Evolutionary conservation across 495 filamentous ascomycete species (phyloP), one percentile per base, ranked within the genome.

Genomic region (Amphirosellinia nigrospora): DNA sequence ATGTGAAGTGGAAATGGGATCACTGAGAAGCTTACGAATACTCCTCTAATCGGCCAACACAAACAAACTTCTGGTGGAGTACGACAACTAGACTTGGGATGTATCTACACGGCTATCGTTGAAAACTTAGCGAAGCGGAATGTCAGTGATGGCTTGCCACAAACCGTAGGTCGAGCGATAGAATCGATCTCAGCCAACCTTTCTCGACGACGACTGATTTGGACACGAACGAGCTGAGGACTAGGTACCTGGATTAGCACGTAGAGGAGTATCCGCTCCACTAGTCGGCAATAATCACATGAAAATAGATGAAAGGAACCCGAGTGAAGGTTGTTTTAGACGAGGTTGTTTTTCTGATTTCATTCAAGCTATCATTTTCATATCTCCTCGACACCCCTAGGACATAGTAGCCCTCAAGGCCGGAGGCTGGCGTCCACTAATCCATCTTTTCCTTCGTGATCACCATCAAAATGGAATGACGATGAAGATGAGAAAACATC

Each of bases 401-500:
- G n/a, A 16, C 43, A 8, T 39, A 58, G 11, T 3, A 38, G 41
- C 39, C 45, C 39, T 61, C 45, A 10, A 71, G 62, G 62, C 52
- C 53, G 52, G 62, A 66, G 62, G 52, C 68, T 60, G 53, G 30
- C 30, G 38, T 64, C 58, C 10, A 52, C 66, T 62, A 41, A 60
- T 46, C 38, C 26, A 15, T n/a, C 16, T 58, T 36, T 59, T 34
- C 4, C 7, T 21, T 61, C 41, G 30, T n/a, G n/a, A n/a, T 45
- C 32, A 59, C 48, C 34, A 30, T 55, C 38, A 45, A 32, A 16
- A 36, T 46, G 13, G 52, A 39, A 55, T 1, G 39, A 60, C 36
- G 36, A 41, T 36, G 3, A 19, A n/a, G 21, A 19, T 15, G 38
- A 30, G 34, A 64, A 32, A 6, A n/a, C 11, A 15, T 11, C 5